Percentiles rank a stretch among this genome's conserved stretches.
These are phyloP conservation scores for Grigorovia transvaalensis DNA, from an alignment of 805 yeast genomes.

Conservation along the genomic window DNA sequence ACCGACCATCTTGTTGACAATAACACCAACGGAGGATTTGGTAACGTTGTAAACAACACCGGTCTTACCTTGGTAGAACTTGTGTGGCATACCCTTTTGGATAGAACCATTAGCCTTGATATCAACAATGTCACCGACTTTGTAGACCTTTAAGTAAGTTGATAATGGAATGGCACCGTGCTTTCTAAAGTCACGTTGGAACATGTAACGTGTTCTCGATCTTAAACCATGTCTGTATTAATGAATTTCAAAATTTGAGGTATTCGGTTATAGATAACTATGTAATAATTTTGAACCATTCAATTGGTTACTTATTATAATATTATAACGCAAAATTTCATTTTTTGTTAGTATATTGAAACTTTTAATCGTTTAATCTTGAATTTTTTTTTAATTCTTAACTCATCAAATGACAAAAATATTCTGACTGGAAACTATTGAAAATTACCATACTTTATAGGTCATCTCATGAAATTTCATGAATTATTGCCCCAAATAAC, in stretches of 20 bases:
- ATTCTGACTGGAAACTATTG: no score
- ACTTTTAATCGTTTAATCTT: no score
- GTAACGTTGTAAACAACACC: constrained; percentile 99
- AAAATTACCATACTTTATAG: not conserved
- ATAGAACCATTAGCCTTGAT: constrained; percentile 98
- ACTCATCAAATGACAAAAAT: no score
- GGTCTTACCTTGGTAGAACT: constrained; percentile 99
- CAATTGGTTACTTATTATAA: not conserved
- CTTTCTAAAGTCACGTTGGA: constrained; percentile 97
- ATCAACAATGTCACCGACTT: constrained; percentile 98
- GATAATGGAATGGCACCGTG: constrained; percentile 93
- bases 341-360: no score
- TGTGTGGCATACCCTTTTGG: constrained; percentile 99
- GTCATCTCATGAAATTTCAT: not conserved
- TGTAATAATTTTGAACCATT: not conserved
- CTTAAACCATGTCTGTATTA: constrained; percentile 79
- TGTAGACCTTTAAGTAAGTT: constrained; percentile 95
- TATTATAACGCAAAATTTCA: no score
- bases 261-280: not conserved
- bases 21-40: constrained; percentile 97
- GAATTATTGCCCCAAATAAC: not conserved
- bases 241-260: not conserved
- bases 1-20: constrained; percentile 97
- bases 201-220: constrained; percentile 99
- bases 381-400: no score